A percentile compares a stretch with the other conserved stretches of the same genome.
Conservation (phyloP, 179 eudicot species). For the Beta corolliflora region DNA sequence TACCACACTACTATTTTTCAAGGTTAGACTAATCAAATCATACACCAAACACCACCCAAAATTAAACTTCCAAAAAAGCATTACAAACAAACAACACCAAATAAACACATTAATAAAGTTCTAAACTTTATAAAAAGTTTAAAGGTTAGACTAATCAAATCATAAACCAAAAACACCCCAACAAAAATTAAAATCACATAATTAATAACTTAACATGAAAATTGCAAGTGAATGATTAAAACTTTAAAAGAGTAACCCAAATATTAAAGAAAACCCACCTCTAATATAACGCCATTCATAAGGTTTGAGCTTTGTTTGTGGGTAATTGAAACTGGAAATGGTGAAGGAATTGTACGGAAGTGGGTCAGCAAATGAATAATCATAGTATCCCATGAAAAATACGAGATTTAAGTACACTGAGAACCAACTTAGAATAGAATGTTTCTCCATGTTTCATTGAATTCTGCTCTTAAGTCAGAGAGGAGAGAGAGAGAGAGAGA, state of each 20-base stretch:
- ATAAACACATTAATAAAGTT: neutral
- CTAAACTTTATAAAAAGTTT: too few relatives aligned
- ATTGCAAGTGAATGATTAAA: neutral
- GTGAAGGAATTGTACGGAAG: slow-evolving; percentile 47
- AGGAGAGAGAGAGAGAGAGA: neutral
- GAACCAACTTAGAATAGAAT: slow-evolving; percentile 12
- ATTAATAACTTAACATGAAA: neutral
- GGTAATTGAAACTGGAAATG: slow-evolving; percentile 68
- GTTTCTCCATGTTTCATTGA: slow-evolving; percentile 33
- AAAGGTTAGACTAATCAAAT: too few relatives aligned
- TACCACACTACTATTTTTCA: too few relatives aligned
- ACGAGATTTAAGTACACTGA: slow-evolving; percentile 18
- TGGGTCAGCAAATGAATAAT: slow-evolving; percentile 29
- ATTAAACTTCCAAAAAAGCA: neutral
- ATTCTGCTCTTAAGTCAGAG: neutral
- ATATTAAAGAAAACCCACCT: slow-evolving; percentile 44
- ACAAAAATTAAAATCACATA: neutral
- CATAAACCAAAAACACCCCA: too few relatives aligned
- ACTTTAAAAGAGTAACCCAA: neutral
- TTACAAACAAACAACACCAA: neutral
- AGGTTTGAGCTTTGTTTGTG: slow-evolving; percentile 64
- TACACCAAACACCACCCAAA: neutral
- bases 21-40: too few relatives aligned
- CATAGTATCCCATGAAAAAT: slow-evolving; percentile 24
- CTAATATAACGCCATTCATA: slow-evolving; percentile 85